Base-by-base conservation (phyloP, 1,284 basidiomycete genomes). In the Microbotryomycetes sp. region DNA sequence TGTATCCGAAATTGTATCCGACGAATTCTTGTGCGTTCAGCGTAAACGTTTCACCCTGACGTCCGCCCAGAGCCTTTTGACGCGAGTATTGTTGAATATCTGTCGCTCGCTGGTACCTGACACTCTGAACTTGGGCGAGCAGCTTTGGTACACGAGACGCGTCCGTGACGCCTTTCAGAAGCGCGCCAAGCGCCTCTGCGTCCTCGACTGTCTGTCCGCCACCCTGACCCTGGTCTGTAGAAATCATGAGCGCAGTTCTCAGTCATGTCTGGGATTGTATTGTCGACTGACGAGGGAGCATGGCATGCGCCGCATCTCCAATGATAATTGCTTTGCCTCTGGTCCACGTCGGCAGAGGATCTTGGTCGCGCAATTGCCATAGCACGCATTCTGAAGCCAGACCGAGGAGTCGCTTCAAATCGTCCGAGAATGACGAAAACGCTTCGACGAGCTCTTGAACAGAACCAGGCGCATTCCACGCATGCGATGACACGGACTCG, bases 241-340 rank as follows among this genome's bases (percentile, higher is more conserved):
- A n/a, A 41, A n/a, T 29, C 24, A 23, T 3, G 23, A 24, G 18
- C 15, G 27, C 1, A 31, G 23, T 6, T 27, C 27, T 5, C 28
- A 53, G 29, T 21, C 24, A 18, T n/a, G n/a, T n/a, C n/a, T 31
- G 24, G 52, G n/a, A n/a, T n/a, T n/a, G n/a, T n/a, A n/a, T 49
- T 46, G 54, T 4, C 13, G 1, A 50, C 54, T 18, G 11, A 52
- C 54, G 53, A 35, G 66, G 59, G 23, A 69, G 65, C 59, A 61
- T 73, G 26, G 73, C 68, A 49, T 74, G 74, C 0, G 72, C 72
- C 2, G 73, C 73, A 52, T 75, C 74, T 21, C 74, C 74, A 47
- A 75, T 66, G 48, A 75, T 57, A 23, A 75, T 69, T 4, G 69
- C 61, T 2, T 64, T 54, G 7, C 68, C 70, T 27, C 69, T 70